Conservation (phyloP, 140 eudicot species). For the Anethum foeniculum region DNA sequence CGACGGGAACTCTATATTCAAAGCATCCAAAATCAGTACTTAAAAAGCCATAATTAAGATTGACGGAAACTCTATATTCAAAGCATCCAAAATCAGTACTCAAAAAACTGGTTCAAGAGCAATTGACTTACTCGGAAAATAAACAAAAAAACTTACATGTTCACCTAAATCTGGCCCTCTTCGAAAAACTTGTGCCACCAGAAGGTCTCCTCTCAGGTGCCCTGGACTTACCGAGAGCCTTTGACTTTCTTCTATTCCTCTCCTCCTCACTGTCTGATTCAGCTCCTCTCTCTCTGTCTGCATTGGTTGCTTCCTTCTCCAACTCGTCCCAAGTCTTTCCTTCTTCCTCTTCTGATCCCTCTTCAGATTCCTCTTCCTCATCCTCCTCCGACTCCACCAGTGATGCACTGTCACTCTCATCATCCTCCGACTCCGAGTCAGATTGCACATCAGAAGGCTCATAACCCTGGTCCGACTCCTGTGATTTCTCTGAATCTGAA, state of each 20-base stretch:
- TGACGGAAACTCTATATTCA: not conserved
- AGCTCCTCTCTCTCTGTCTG: conserved; percentile 16
- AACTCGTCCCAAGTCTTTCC: conserved; percentile 18
- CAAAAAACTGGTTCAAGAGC: not conserved
- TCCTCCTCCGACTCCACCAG: conserved; percentile 17
- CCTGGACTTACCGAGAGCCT: conserved; percentile 14
- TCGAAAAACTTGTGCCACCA: conserved; percentile 1
- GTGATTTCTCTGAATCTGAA: conserved; percentile 16
- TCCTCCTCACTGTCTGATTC: conserved; percentile 17
- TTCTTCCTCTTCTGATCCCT: conserved; percentile 12
- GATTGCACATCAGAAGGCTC: conserved; percentile 15
- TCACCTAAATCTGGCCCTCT: conserved; percentile 14
- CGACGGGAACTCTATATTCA: not conserved
- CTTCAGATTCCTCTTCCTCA: conserved; percentile 15
- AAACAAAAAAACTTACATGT: not conserved
- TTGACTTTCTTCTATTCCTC: conserved; percentile 13
- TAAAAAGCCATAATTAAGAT: not conserved
- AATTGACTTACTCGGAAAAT: not conserved
- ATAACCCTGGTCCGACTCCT: conserved; percentile 16
- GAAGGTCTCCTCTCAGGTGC: conserved; percentile 16
- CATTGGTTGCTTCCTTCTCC: conserved; percentile 17
- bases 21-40: not conserved
- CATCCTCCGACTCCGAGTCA: conserved; percentile 11
- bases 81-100: not conserved
- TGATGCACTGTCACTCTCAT: conserved; percentile 13